Evolutionary conservation across 2,329 filamentous ascomycete species (phyloP).

Genomic region (Esteya vermicola): DNA sequence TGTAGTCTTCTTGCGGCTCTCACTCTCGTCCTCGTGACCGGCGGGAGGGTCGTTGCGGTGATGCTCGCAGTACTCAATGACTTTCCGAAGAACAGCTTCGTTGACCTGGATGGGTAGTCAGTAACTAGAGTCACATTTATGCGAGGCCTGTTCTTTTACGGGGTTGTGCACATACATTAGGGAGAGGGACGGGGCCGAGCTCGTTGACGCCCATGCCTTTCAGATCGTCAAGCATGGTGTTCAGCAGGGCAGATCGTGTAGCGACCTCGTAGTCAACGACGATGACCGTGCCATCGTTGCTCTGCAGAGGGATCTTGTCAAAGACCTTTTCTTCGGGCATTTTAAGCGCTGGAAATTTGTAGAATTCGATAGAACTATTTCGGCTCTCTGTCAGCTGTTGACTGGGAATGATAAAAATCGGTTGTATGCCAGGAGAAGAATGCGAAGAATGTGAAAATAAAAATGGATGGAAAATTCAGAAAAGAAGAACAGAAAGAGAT

Average conservation of each 20-base stretch:
- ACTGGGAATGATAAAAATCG: no score
- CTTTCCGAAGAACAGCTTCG: constrained; percentile 85
- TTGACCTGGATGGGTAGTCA: constrained; percentile 52
- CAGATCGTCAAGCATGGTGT: constrained; percentile 95
- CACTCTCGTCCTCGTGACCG: constrained; percentile 74
- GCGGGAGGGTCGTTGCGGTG: constrained; percentile 82
- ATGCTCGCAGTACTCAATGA: constrained; percentile 95
- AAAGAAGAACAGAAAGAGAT: neutral
- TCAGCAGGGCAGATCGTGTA: constrained; percentile 88
- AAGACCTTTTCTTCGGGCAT: constrained; percentile 16
- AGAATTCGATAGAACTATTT: no score
- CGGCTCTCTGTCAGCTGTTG: no score
- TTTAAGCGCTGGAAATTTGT: neutral
- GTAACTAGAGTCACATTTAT: no score
- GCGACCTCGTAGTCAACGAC: constrained; percentile 62
- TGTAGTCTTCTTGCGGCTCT: constrained; percentile 93
- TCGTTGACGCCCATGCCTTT: constrained; percentile 27
- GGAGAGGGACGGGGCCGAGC: constrained; percentile 64
- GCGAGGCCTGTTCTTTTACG: no score
- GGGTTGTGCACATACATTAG: constrained; percentile 63
- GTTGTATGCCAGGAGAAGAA: no score
- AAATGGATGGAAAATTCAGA: neutral
- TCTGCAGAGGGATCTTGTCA: constrained; percentile 32
- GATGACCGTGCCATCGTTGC: constrained; percentile 35
- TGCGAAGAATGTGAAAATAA: neutral